A percentile compares a stretch with the other conserved stretches of the same genome.
phyloP scores from a whole-genome alignment of 805 yeast species.

The Millerago galiae region DNA sequence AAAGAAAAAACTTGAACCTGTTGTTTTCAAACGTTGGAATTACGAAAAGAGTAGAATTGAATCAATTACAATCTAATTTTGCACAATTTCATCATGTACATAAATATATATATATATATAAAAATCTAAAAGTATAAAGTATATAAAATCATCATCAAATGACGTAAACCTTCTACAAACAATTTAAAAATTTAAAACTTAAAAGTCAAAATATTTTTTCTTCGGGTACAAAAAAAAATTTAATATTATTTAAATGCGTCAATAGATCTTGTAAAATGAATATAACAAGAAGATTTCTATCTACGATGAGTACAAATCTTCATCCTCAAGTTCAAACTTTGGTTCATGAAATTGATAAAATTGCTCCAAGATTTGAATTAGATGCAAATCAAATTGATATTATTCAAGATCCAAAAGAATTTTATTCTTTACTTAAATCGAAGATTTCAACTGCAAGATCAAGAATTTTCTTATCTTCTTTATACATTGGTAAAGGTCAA shows the following conservation, averaged over 20 bases:
- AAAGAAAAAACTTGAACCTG: constrained; percentile 25
- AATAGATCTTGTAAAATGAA: constrained; percentile 3
- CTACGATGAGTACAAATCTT: constrained; percentile 14
- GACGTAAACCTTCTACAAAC: too few species aligned
- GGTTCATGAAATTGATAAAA: constrained; percentile 48
- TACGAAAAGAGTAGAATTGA: constrained; percentile 46
- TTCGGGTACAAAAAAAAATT: too few species aligned
- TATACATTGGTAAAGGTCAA: constrained; percentile 82
- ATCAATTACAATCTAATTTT: constrained; percentile 30
- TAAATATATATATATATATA: background rate
- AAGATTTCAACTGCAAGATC: constrained; percentile 57
- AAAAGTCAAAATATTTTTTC: too few species aligned
- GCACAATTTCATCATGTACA: background rate
- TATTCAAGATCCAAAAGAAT: constrained; percentile 59
- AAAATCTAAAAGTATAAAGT: too few species aligned
- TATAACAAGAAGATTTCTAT: constrained; percentile 2
- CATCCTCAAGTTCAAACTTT: constrained; percentile 39
- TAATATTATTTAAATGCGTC: too few species aligned
- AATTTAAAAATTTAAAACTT: too few species aligned
- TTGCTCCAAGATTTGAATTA: constrained; percentile 65
- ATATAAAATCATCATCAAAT: too few species aligned
- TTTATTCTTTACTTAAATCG: constrained; percentile 56
- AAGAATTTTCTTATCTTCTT: constrained; percentile 74
- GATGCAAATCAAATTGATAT: constrained; percentile 52
- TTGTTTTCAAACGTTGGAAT: constrained; percentile 55